Conservation (phyloP, 1,284 basidiomycete genomes). For the Boletus calvinii region DNA sequence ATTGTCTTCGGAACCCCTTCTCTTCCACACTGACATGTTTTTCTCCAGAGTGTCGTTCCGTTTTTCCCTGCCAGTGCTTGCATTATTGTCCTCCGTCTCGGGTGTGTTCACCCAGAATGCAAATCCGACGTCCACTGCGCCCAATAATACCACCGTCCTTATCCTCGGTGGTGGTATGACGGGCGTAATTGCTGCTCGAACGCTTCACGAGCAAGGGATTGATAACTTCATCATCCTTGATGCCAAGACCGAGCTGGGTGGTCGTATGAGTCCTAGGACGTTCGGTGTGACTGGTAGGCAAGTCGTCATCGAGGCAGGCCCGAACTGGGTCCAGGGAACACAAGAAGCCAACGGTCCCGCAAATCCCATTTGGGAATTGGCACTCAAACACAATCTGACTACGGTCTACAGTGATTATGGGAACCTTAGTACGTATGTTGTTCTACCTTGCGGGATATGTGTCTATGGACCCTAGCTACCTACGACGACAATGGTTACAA, state of each 20-base stretch:
- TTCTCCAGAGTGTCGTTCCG: not conserved
- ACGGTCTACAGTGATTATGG: slow-evolving; percentile 45
- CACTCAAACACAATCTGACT: slow-evolving; percentile 54
- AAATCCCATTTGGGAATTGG: slow-evolving; percentile 61
- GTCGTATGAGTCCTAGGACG: slow-evolving; percentile 49
- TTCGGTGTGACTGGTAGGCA: slow-evolving; percentile 41
- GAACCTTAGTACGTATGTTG: slow-evolving; percentile 42
- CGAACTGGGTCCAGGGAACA: slow-evolving; percentile 73
- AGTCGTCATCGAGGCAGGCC: slow-evolving; percentile 55
- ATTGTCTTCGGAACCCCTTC: not conserved
- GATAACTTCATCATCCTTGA: slow-evolving; percentile 62
- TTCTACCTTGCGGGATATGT: not conserved
- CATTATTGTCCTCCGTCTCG: not conserved
- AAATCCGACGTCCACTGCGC: not conserved
- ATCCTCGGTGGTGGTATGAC: slow-evolving; percentile 64
- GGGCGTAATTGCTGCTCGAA: slow-evolving; percentile 62
- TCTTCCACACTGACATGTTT: slow-evolving; percentile 8
- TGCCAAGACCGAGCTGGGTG: slow-evolving; percentile 57
- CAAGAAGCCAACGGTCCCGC: slow-evolving; percentile 46
- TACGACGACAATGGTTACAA: slow-evolving; percentile 12
- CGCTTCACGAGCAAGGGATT: slow-evolving; percentile 53
- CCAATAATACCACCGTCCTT: slow-evolving; percentile 38
- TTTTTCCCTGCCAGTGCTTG: slow-evolving; percentile 1
- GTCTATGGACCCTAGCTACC: slow-evolving; percentile 4
- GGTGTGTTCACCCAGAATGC: slow-evolving; percentile 1